Conservation (phyloP, 345 rosid species). For the Boechera retrofracta region DNA sequence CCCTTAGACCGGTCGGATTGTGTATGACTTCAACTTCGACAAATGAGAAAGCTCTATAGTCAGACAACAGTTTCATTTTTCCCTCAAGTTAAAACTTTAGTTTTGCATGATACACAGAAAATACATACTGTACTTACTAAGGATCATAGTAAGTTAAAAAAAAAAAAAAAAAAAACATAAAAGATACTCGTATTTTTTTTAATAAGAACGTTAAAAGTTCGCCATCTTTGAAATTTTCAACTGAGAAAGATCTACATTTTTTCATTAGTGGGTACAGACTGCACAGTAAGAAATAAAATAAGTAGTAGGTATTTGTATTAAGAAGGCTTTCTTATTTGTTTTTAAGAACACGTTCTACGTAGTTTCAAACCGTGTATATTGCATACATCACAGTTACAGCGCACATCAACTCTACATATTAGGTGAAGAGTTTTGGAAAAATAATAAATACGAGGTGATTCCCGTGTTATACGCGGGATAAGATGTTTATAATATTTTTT, state of each 20-base stretch:
- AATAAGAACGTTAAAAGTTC: neutral
- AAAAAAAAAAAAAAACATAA: neutral
- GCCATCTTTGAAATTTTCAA: neutral
- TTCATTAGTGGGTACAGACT: too few relatives aligned
- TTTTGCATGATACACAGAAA: neutral
- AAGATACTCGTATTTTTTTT: neutral
- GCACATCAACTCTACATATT: conserved; percentile 24
- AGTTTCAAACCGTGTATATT: conserved; percentile 34
- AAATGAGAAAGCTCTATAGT: conserved; percentile 3
- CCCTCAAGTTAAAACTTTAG: too few relatives aligned
- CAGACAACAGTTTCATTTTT: too few relatives aligned
- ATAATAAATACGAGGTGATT: too few relatives aligned
- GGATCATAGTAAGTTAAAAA: neutral
- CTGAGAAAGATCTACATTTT: neutral
- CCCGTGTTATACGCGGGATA: too few relatives aligned
- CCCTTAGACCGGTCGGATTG: neutral
- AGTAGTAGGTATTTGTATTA: neutral
- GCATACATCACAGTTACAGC: conserved; percentile 2
- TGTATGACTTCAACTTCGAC: neutral
- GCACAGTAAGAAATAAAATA: neutral
- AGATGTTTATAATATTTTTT: too few relatives aligned
- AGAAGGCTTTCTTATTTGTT: neutral
- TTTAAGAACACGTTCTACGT: neutral
- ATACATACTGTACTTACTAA: neutral
- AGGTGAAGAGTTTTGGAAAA: conserved; percentile 12